Percentiles rank a stretch among this genome's conserved stretches.
Conservation (phyloP, 2,329 filamentous ascomycete genomes). For the Epichloe sp. region DNA sequence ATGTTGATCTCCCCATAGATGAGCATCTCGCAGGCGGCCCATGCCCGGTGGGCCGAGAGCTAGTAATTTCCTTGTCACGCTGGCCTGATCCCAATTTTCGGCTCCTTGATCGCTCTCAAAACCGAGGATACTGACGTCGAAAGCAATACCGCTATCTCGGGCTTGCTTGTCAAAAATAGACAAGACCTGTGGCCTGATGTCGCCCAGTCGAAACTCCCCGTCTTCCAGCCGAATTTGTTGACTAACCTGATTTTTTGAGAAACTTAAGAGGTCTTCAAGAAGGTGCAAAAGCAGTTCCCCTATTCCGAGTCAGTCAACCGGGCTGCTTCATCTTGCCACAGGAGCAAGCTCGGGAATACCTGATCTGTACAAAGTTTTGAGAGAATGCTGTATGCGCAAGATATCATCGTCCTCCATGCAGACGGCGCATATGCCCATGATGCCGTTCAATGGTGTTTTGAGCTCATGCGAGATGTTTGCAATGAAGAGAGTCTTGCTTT, state of each 20-base stretch:
- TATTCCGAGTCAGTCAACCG: background rate
- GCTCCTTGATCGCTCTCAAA: conserved; percentile 12
- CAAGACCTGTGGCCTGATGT: conserved; percentile 68
- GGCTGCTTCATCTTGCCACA: background rate
- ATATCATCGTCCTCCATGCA: conserved; percentile 87
- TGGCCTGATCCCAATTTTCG: conserved; percentile 19
- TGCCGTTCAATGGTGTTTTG: conserved; percentile 90
- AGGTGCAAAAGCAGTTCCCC: conserved; percentile 71
- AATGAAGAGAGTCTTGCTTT: conserved; percentile 95
- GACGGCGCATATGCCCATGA: conserved; percentile 84
- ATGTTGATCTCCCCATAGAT: conserved; percentile 85
- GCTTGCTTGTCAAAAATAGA: conserved; percentile 88
- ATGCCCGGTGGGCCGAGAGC: conserved; percentile 51
- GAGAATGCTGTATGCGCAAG: conserved; percentile 62
- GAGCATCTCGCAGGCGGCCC: conserved; percentile 69
- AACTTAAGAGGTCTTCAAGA: conserved; percentile 78
- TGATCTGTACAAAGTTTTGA: conserved; percentile 69
- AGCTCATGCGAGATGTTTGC: conserved; percentile 84
- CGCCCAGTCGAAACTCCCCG: conserved; percentile 72
- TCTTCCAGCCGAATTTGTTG: conserved; percentile 72
- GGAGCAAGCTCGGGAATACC: conserved; percentile 6
- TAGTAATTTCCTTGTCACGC: conserved; percentile 30
- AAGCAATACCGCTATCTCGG: conserved; percentile 61
- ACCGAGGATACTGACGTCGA: conserved; percentile 56
- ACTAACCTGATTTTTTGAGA: conserved; percentile 90